Conservation (phyloP, 257 asterid genomes). For the Galeopsis tetrahit region DNA sequence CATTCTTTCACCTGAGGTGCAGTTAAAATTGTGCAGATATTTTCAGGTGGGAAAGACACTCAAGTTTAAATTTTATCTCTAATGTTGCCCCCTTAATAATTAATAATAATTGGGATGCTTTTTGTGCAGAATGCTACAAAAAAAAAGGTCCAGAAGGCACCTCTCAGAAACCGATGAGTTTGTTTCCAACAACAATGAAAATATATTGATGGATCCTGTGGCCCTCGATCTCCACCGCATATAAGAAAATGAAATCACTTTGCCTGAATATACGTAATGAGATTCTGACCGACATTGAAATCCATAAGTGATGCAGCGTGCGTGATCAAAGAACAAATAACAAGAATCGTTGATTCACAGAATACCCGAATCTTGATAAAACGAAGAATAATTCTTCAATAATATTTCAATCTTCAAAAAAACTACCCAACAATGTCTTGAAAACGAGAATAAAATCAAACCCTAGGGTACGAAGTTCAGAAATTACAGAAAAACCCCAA, state of each 20-base stretch:
- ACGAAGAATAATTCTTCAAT: too few species aligned
- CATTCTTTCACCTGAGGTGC: conserved; percentile 80
- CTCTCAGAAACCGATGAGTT: conserved; percentile 84
- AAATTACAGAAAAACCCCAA: too few species aligned
- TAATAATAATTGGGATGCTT: conserved; percentile 13
- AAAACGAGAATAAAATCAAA: too few species aligned
- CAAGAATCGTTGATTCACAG: too few species aligned
- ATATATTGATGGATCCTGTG: conserved; percentile 66
- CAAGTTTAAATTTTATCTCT: conserved; percentile 17
- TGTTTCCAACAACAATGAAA: conserved; percentile 63
- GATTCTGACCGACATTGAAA: conserved; percentile 81
- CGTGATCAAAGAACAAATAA: too few species aligned
- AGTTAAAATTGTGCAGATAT: conserved; percentile 79
- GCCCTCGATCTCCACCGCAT: conserved; percentile 84
- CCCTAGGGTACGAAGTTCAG: too few species aligned
- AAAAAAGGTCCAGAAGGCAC: conserved; percentile 80
- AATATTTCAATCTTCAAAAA: too few species aligned
- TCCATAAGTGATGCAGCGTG: too few species aligned
- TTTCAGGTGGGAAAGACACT: conserved; percentile 67
- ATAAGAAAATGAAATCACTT: conserved; percentile 73
- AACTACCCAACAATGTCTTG: too few species aligned
- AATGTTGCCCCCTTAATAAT: conserved; percentile 7
- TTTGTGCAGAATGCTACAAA: conserved; percentile 78
- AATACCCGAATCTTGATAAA: too few species aligned
- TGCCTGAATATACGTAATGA: conserved; percentile 75